A percentile compares a stretch with the other conserved stretches of the same genome.
phyloP scores from a whole-genome alignment of 2,329 filamentous ascomycete species.

The Verticillium albo-atrum region DNA sequence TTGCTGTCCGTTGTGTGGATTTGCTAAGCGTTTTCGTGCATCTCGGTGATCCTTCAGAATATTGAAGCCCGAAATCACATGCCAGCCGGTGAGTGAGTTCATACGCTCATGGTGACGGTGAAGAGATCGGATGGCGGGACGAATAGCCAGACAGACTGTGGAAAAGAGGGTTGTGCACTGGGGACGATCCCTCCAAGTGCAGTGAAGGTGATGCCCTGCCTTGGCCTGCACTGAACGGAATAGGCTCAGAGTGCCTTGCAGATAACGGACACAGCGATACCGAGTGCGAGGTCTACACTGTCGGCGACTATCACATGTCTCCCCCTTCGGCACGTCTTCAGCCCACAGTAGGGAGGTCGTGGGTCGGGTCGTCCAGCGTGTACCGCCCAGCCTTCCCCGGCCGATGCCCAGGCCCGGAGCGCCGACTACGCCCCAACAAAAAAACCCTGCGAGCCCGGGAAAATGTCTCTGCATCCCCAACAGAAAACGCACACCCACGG shows the following conservation, averaged over 20 bases:
- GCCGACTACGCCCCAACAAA: background rate
- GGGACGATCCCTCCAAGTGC: background rate
- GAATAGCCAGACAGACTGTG: background rate
- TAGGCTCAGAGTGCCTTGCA: background rate
- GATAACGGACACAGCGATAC: no score
- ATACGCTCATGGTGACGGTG: background rate
- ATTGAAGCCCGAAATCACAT: background rate
- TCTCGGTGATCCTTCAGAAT: no score
- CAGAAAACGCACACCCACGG: background rate
- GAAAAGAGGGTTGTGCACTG: background rate
- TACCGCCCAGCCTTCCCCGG: background rate
- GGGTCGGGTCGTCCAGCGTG: background rate
- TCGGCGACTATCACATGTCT: background rate
- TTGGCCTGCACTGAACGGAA: background rate
- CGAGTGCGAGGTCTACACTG: no score
- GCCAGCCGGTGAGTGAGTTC: background rate
- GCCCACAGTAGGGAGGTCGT: background rate
- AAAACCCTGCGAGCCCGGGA: background rate
- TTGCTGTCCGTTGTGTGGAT: background rate
- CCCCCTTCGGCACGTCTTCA: background rate
- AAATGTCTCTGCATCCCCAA: background rate
- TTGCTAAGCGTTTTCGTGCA: no score
- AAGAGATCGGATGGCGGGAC: background rate
- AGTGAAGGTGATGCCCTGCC: background rate
- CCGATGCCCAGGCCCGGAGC: background rate